Conservation (phyloP, 768 basidiomycete species). For the Termitomyces sp. region DNA sequence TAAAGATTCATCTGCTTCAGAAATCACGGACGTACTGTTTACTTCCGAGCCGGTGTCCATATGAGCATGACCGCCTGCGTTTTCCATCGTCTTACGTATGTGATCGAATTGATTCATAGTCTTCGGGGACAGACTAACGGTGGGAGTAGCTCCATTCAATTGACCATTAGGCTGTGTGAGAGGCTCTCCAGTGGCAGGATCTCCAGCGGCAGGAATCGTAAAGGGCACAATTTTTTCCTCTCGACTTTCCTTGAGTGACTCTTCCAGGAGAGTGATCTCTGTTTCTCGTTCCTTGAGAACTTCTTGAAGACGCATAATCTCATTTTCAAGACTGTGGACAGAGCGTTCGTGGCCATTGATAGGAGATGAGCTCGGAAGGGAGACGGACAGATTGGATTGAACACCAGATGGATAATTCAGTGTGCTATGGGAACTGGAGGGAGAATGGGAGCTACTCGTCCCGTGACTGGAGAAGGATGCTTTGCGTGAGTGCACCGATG, state of each 20-base stretch:
- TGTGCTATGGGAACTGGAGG: conserved; percentile 52
- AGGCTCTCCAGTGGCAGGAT: conserved; percentile 11
- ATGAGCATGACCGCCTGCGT: conserved; percentile 30
- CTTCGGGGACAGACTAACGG: conserved; percentile 55
- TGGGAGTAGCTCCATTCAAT: conserved; percentile 16
- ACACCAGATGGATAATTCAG: conserved; percentile 17
- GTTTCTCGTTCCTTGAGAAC: conserved; percentile 86
- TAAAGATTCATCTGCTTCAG: conserved; percentile 65
- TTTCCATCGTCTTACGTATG: conserved; percentile 64
- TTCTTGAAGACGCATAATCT: conserved; percentile 93
- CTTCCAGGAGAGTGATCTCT: conserved; percentile 80
- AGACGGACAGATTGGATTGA: conserved; percentile 56
- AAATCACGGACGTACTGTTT: conserved; percentile 29
- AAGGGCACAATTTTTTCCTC: conserved; percentile 17
- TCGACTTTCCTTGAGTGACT: conserved; percentile 35
- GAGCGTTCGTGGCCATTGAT: conserved; percentile 57
- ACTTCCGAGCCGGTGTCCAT: conserved; percentile 33
- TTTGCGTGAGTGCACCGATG: conserved; percentile 83
- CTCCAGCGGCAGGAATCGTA: conserved; percentile 6
- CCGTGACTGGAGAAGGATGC: conserved; percentile 72
- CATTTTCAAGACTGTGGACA: conserved; percentile 81
- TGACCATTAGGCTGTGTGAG: conserved; percentile 18
- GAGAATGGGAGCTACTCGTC: conserved; percentile 57
- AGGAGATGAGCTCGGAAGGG: conserved; percentile 37
- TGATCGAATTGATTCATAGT: conserved; percentile 72